phyloP scores from a whole-genome alignment of 202 grass and related monocot genomes.

The Brachypodium distachyon region DNA sequence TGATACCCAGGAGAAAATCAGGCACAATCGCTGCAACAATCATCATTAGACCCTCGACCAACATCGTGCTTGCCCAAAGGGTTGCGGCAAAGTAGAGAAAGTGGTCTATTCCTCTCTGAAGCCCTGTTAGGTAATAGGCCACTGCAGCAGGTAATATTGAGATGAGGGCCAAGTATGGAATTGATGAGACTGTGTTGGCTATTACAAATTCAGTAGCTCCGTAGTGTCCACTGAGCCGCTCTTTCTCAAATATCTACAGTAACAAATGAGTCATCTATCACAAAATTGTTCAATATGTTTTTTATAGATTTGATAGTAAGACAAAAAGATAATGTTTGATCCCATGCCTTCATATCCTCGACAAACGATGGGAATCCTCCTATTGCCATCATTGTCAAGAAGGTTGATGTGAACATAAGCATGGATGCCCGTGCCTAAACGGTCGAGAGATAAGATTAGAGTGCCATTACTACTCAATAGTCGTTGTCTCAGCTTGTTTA shows the following conservation, averaged over 20 bases:
- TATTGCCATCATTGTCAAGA: constrained; percentile 64
- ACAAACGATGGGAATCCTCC: constrained; percentile 74
- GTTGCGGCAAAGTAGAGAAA: constrained; percentile 23
- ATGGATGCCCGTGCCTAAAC: constrained; percentile 48
- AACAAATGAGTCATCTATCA: neutral
- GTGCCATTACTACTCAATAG: neutral
- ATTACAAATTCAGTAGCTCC: constrained; percentile 35
- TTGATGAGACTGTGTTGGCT: constrained; percentile 35
- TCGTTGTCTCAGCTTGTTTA: neutral
- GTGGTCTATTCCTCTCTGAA: constrained; percentile 23
- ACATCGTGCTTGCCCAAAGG: constrained; percentile 30
- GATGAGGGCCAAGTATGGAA: constrained; percentile 34
- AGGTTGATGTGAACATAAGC: constrained; percentile 46
- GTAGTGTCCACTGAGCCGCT: constrained; percentile 45
- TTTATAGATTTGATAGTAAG: neutral
- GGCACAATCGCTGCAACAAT: constrained; percentile 35
- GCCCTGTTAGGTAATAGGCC: constrained; percentile 31
- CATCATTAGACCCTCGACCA: constrained; percentile 48
- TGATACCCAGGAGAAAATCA: constrained; percentile 39
- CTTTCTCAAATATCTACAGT: constrained; percentile 43
- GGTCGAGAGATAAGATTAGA: neutral
- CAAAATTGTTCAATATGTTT: neutral
- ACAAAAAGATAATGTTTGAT: neutral
- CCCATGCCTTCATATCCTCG: constrained; percentile 72
- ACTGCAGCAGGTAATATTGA: constrained; percentile 30